Evolutionary conservation across 2,329 filamentous ascomycete genomes (phyloP).

Genomic region (Fusarium mundagurra): DNA sequence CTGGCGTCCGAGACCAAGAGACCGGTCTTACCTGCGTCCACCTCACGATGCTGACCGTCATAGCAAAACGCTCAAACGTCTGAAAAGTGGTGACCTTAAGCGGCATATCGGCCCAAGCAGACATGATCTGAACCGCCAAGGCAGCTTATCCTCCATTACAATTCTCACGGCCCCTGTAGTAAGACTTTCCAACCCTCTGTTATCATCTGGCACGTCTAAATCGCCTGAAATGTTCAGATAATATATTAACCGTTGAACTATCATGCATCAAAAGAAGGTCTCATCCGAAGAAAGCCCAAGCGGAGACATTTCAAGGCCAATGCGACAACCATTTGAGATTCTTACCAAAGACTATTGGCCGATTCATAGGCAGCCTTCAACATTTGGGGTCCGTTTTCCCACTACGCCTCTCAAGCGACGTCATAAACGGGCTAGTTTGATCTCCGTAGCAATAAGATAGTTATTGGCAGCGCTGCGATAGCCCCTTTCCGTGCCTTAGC

Average conservation of each 20-base stretch:
- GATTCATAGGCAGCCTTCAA: rapidly evolving
- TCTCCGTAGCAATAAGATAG: rapidly evolving
- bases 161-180: too few relatives aligned
- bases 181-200: too few relatives aligned
- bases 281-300: background rate
- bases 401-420: background rate
- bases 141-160: too few relatives aligned
- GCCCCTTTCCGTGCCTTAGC: background rate
- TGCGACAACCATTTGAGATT: background rate
- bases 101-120: background rate
- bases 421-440: background rate
- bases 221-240: rapidly evolving
- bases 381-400: background rate
- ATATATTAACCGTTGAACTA: rapidly evolving
- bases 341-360: background rate
- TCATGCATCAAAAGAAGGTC: rapidly evolving
- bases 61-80: rapidly evolving
- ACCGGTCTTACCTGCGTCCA: background rate
- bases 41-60: background rate
- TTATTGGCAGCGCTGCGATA: background rate
- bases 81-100: background rate
- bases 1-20: background rate
- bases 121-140: rapidly evolving
- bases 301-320: background rate
- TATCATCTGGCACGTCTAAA: rapidly evolving